Evolutionary conservation across 192 early-diverging fungal species (phyloP).

Genomic region (Spinellus fusiger): DNA sequence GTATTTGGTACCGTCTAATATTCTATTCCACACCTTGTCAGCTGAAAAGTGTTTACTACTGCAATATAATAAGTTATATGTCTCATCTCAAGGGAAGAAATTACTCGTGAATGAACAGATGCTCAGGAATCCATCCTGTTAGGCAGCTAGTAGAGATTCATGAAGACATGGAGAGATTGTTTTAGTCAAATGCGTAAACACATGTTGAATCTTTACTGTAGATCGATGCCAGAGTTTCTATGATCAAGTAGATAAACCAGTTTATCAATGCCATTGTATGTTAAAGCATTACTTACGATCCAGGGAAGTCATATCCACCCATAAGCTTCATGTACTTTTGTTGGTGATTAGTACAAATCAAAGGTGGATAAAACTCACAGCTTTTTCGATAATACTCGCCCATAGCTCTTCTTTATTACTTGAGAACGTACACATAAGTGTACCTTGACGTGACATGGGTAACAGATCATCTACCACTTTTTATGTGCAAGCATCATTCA

Average conservation of each 20-base stretch:
- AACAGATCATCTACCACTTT: constrained; percentile 83
- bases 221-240: constrained; percentile 86
- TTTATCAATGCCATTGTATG: background rate
- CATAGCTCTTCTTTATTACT: constrained; percentile 68
- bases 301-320: constrained; percentile 94
- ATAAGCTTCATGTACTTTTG: constrained; percentile 83
- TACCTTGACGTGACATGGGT: constrained; percentile 65
- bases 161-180: constrained; percentile 1
- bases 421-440: constrained; percentile 86
- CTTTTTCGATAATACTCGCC: constrained; percentile 89
- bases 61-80: background rate
- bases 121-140: constrained; percentile 93
- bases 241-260: constrained; percentile 1
- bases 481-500: background rate
- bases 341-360: background rate
- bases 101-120: constrained; percentile 78
- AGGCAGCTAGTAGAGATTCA: constrained; percentile 68
- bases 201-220: constrained; percentile 46
- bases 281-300: constrained; percentile 54
- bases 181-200: background rate
- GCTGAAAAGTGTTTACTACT: constrained; percentile 46
- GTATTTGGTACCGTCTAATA: constrained; percentile 57
- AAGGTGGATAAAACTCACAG: constrained; percentile 37
- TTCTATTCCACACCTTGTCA: constrained; percentile 67
- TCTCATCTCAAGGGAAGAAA: background rate